phyloP scores from a whole-genome alignment of 805 yeast genomes.

The Yarrowia alimentaria region DNA sequence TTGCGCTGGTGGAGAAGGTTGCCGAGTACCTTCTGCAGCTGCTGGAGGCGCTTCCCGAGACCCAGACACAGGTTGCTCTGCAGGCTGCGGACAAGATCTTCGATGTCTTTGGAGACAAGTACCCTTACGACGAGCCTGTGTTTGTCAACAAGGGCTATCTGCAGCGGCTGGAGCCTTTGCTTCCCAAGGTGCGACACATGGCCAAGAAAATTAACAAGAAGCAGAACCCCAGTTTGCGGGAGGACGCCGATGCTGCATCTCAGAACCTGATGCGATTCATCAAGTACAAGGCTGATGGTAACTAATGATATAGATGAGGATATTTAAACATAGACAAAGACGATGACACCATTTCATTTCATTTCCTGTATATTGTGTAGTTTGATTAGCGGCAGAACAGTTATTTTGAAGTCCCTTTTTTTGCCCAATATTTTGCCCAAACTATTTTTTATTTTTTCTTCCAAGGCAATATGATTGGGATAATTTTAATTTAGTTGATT shows the following conservation, averaged over 20 bases:
- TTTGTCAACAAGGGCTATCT: constrained; percentile 58
- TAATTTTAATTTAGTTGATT: too few species aligned
- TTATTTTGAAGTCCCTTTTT: too few species aligned
- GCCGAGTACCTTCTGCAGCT: constrained; percentile 47
- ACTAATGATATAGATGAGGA: too few species aligned
- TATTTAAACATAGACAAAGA: too few species aligned
- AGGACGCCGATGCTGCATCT: constrained; percentile 63
- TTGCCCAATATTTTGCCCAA: too few species aligned
- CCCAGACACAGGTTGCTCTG: constrained; percentile 47
- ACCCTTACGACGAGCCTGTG: constrained; percentile 63
- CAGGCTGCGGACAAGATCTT: constrained; percentile 66
- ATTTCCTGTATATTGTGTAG: too few species aligned
- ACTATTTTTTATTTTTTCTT: too few species aligned
- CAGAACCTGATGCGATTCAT: constrained; percentile 72
- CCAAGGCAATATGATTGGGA: too few species aligned
- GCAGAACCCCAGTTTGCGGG: constrained; percentile 54
- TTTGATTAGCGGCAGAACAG: too few species aligned
- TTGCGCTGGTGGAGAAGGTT: constrained; percentile 46
- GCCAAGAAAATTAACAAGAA: constrained; percentile 69
- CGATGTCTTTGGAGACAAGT: constrained; percentile 79
- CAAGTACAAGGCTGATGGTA: constrained; percentile 55
- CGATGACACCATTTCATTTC: too few species aligned
- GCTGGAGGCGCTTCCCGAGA: constrained; percentile 36
- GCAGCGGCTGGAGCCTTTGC: constrained; percentile 44
- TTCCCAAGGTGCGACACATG: constrained; percentile 50